Base-by-base conservation (phyloP, 768 basidiomycete species). In the Exsudoporus frostii region DNA sequence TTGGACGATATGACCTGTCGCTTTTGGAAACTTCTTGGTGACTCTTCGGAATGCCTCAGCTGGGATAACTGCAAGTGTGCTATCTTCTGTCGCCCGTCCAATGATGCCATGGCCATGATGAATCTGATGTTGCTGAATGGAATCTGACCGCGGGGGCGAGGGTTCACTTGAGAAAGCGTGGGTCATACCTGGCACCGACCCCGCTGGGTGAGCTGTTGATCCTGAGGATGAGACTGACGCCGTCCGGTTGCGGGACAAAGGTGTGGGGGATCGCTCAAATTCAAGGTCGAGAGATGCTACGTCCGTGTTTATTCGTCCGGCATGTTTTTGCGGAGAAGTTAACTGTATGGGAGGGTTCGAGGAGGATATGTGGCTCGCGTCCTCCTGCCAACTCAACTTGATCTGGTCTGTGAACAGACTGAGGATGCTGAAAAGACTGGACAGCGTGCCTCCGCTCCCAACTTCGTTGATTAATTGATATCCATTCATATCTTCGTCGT, bases 401-500 rank as follows among this genome's bases (percentile, higher is more conserved):
- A 93, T 84, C 65, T 93, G 85, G 71, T 98, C 96, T 6, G 97
- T 99, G 74, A 99, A 98, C 43, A 99, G 81, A 57, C 88, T 89
- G 44, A 99, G 80, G 68, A 99, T 99, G 7, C 94, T 98, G 74
- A 99, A 99, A 37, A 98, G 77, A 64, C 92, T 95, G 24, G 92
- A 96, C 13, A 99, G 76, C 0, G 94, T 99, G 19, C 97, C 97
- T 5, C 97, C 96, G 30, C 87, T 90, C 45, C 92, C 87, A 27
- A 99, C 97, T 74, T 98, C 93, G 66, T 98, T 99, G 36, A 99
- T 79, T 7, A 98, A 76, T 65, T 98, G 93, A 71, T 94, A 98
- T 2, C 96, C 95, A 58, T 97, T 96, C 82, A 91, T 89, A 48
- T 90, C 86, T 63, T 91, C 90, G 49, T 86, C 83, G 36, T 91